Base-by-base conservation (phyloP, 352 stramenopile species). In the Phytophthora pluvialis region DNA sequence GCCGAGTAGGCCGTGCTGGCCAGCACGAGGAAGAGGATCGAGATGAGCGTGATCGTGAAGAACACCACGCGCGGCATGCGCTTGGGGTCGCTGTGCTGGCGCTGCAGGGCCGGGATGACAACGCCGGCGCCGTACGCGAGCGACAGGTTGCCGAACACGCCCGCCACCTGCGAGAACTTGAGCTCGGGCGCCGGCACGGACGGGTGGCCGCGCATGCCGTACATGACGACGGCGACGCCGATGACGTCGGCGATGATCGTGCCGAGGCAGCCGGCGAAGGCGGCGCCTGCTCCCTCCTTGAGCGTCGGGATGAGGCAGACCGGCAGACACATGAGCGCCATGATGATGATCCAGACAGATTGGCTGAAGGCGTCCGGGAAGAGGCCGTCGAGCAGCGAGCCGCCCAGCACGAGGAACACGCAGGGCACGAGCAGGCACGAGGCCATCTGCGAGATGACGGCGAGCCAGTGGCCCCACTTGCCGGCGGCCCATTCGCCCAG, bases 401-500 rank as follows among this genome's bases (percentile, higher is more conserved):
- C 60, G 2, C 60, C 60, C 3, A 69, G 31, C 2, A 69, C 60
- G 36, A 69, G 51, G 45, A 69, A 64, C 11, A 73, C 58, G 11
- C 65, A 74, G 7, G 80, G 77, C 45, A 87, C 82, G 3, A 89
- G 72, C 47, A 83, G 39, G 42, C 74, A 83, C 47, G 74, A 75
- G 12, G 60, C 67, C 69, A 86, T 77, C 40, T 83, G 80, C 15
- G 77, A 72, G 31, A 84, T 13, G 40, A 75, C 64, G 1, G 83
- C 70, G 15, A 83, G 21, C 56, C 64, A 90, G 43, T 81, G 81
- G 15, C 81, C 81, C 38, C 60, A 70, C n/a, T 55, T 72, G 51
- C 81, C 81, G 42, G 86, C 72, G 35, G 35, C 64, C 71, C 75
- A 90, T n/a, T 81, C 65, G 26, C 81, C 81, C 2, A 90, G 67